Evolutionary conservation across 768 basidiomycete species (phyloP).

Genomic region (Cytidiella melzeri): DNA sequence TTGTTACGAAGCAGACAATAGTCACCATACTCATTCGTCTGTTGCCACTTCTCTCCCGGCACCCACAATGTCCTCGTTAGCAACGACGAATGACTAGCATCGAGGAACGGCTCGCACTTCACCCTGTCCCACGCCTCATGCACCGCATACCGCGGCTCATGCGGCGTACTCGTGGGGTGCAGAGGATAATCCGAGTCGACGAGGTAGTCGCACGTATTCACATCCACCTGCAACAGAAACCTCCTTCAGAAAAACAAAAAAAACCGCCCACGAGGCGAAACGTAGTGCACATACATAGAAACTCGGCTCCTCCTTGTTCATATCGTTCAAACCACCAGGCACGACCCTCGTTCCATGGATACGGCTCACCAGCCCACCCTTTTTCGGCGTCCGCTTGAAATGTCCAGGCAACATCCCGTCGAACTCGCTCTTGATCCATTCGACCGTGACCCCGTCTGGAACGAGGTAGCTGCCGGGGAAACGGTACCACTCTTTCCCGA

Average conservation of each 20-base stretch:
- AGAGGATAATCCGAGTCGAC: conserved; percentile 85
- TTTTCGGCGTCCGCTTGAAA: conserved; percentile 43
- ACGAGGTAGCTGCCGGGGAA: conserved; percentile 90
- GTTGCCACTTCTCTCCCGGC: conserved; percentile 66
- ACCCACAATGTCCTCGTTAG: conserved; percentile 77
- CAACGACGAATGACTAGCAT: conserved; percentile 64
- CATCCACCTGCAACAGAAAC: conserved; percentile 46
- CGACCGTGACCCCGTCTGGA: conserved; percentile 74
- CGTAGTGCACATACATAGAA: conserved; percentile 59
- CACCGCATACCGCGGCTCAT: conserved; percentile 78
- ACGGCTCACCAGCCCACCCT: conserved; percentile 39
- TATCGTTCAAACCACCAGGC: conserved; percentile 74
- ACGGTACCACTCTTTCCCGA: conserved; percentile 94
- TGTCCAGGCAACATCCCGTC: conserved; percentile 83
- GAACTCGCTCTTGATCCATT: conserved; percentile 90
- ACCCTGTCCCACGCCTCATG: conserved; percentile 78
- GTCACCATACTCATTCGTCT: conserved; percentile 75
- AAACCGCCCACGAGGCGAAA: conserved; percentile 6
- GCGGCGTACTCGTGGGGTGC: conserved; percentile 44
- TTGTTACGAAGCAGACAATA: conserved; percentile 81
- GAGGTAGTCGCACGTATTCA: conserved; percentile 79
- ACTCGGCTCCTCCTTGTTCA: conserved; percentile 72
- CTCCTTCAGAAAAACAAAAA: conserved; percentile 7
- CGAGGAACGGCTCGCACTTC: conserved; percentile 79
- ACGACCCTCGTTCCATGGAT: conserved; percentile 56